Base-by-base conservation (phyloP, 1,139 yeast genomes). In the Hyphopichia buzzinii region DNA sequence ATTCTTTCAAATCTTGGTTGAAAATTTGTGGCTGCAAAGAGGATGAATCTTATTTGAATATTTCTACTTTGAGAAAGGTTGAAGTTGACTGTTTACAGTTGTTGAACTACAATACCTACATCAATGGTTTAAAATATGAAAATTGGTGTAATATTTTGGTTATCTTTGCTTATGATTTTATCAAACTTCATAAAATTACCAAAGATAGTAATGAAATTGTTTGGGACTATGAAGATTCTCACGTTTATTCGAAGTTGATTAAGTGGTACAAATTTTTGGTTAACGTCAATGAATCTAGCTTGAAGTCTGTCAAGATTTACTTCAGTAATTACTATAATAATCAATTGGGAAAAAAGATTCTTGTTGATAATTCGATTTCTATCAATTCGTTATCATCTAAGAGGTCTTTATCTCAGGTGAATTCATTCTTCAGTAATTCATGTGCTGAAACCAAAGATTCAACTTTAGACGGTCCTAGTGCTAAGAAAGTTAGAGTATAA, bases 1-100 rank as follows among this genome's bases (percentile, higher is more conserved):
- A 77, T 57, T 70, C 84, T 16, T 72, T 83, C 46, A 71, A 70
- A 46, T 77, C 85, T n/a, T 86, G 95, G 95, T 67, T 84, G 36
- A 79, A 78, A 51, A 80, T 86, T 35, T 77, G 87, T 35, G 92
- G 94, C 1, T 81, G 46, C 48, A 71, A 33, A 41, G 50, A 45
- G 36, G 50, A 45, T 15, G 44, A 33, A 8, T 36, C 44, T 12
- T 41, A 47, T 14, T 48, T 59, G 32, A 56, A 56, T 35, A 44
- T 71, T n/a, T 47, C 58, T 30, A 78, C 74, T 39, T 65, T 86
- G 41, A 67, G 67, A 41, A 49, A 52, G 10, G 65, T 80, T 40
- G 95, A 86, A 59, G 50, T 74, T 25, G 59, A 67, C n/a, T 66
- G 84, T 28, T 67, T 86, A 40, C 50, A 58, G 26, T 59, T 72